Conservation (phyloP, 306 rosid genomes). For the Gastrolobium villosum region DNA sequence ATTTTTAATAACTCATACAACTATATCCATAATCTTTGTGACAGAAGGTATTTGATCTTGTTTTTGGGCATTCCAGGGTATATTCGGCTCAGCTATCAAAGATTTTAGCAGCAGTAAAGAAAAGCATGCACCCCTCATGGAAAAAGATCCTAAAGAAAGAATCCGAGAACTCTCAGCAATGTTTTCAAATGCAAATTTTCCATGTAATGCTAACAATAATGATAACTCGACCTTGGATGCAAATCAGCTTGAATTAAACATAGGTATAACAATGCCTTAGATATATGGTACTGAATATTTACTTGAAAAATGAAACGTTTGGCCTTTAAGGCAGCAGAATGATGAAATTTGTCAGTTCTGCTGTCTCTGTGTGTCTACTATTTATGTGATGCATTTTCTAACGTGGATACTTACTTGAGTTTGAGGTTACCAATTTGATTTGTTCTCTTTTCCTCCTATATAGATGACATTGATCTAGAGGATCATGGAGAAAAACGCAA, state of each 20-base stretch:
- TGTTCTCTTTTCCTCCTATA: slow-evolving; percentile 33
- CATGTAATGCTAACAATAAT: slow-evolving; percentile 46
- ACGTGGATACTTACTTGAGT: slow-evolving; percentile 17
- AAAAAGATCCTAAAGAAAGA: slow-evolving; percentile 65
- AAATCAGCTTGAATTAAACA: slow-evolving; percentile 57
- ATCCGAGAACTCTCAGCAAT: slow-evolving; percentile 64
- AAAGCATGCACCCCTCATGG: slow-evolving; percentile 64
- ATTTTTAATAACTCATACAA: slow-evolving; percentile 10
- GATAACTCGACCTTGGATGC: slow-evolving; percentile 54
- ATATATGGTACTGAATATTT: slow-evolving; percentile 15
- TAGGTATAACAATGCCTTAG: slow-evolving; percentile 64
- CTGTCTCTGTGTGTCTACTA: not conserved
- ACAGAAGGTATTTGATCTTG: slow-evolving; percentile 18
- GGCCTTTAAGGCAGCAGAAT: not conserved
- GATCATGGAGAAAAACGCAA: slow-evolving; percentile 68
- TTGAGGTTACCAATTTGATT: slow-evolving; percentile 19
- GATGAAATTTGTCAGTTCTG: not conserved
- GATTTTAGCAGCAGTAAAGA: slow-evolving; percentile 79
- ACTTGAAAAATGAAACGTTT: not conserved
- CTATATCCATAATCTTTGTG: not conserved
- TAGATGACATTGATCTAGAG: slow-evolving; percentile 83
- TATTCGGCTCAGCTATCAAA: slow-evolving; percentile 81
- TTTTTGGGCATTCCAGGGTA: slow-evolving; percentile 61
- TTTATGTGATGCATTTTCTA: not conserved
- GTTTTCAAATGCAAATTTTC: slow-evolving; percentile 72